Conservation (phyloP, 148 eudicot species). For the Polygonum aviculare region DNA sequence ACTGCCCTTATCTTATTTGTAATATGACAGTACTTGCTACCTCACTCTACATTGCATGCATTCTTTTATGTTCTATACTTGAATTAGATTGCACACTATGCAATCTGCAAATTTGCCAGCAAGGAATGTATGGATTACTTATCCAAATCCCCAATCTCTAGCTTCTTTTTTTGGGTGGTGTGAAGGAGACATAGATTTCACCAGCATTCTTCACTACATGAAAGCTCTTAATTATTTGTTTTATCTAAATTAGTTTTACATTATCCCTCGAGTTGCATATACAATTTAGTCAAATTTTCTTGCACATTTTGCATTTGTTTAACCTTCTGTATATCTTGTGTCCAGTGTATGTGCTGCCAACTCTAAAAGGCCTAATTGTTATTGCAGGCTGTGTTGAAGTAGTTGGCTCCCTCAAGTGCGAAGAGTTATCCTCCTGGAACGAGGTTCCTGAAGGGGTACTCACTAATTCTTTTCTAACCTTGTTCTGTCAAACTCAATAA, state of each 20-base stretch:
- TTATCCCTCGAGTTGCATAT: background rate
- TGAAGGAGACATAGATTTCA: background rate
- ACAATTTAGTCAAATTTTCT: background rate
- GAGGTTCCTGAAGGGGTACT: constrained; percentile 73
- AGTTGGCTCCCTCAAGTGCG: constrained; percentile 64
- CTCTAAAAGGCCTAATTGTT: background rate
- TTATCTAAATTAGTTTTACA: background rate
- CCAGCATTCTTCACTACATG: background rate
- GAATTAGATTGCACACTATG: background rate
- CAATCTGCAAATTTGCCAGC: background rate
- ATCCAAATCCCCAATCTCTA: background rate
- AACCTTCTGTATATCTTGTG: background rate
- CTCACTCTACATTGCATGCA: background rate
- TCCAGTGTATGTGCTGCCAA: no score
- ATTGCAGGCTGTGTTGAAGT: constrained; percentile 75
- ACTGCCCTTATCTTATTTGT: background rate
- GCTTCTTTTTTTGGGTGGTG: background rate
- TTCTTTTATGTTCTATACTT: background rate
- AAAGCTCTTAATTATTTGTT: background rate
- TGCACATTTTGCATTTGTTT: background rate
- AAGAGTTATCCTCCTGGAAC: constrained; percentile 66
- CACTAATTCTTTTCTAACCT: background rate
- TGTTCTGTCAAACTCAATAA: background rate
- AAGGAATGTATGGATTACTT: background rate
- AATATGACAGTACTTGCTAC: background rate